phyloP scores from a whole-genome alignment of 768 basidiomycete species.

The Hygrophoropsis aurantiaca region DNA sequence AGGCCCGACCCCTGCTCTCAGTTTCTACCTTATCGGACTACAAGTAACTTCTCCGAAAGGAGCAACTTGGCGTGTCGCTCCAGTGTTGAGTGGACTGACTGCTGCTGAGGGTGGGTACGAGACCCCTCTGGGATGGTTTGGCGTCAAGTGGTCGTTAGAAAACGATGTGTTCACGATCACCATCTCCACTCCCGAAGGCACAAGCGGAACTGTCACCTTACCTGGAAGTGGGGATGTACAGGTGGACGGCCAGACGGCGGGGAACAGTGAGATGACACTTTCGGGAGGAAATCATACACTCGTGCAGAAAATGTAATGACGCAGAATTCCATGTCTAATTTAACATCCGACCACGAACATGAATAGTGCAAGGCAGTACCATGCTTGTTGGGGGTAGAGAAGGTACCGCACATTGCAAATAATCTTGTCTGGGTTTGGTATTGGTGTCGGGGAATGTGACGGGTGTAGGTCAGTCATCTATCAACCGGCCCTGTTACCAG shows the following conservation, averaged over 20 bases:
- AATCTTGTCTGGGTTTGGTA: neutral
- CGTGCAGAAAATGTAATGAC: neutral
- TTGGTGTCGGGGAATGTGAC: too few relatives aligned
- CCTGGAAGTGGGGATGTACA: constrained; percentile 8
- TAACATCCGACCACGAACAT: constrained; percentile 18
- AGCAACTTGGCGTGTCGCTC: constrained; percentile 5
- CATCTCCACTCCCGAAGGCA: constrained; percentile 1
- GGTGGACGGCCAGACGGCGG: constrained; percentile 3
- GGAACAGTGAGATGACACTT: neutral
- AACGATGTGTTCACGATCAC: neutral
- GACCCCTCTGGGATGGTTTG: constrained; percentile 10
- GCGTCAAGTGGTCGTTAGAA: constrained; percentile 3
- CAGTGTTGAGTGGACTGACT: neutral
- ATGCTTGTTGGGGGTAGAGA: constrained; percentile 10
- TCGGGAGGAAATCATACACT: constrained; percentile 2
- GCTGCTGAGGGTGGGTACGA: neutral
- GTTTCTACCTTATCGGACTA: constrained; percentile 16
- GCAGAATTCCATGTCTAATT: too few relatives aligned
- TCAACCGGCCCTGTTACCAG: too few relatives aligned
- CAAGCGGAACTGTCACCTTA: neutral
- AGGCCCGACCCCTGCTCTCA: constrained; percentile 18
- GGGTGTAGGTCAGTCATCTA: too few relatives aligned
- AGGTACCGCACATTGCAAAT: neutral
- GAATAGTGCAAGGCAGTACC: constrained; percentile 17
- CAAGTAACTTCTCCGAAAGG: constrained; percentile 11